Conservation (phyloP, 2,329 filamentous ascomycete species). For the Penicillium sp. region DNA sequence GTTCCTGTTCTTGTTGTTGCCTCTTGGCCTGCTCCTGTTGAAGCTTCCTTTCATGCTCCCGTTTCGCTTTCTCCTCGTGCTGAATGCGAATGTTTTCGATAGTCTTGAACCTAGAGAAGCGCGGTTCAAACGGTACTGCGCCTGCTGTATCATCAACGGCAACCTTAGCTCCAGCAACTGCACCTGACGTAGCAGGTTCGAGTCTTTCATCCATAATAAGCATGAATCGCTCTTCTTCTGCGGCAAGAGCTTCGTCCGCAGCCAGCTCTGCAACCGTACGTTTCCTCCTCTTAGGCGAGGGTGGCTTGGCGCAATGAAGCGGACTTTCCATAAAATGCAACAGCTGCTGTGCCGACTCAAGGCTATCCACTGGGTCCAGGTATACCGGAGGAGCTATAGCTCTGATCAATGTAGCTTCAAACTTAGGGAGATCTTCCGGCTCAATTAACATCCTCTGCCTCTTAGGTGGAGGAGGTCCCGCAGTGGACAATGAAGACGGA, state of each 20-base stretch:
- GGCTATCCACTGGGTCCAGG: constrained; percentile 68
- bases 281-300: constrained; percentile 84
- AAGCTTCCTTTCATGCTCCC: constrained; percentile 45
- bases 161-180: constrained; percentile 56
- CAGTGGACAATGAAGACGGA: constrained; percentile 55
- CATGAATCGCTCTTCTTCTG: constrained; percentile 88
- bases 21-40: constrained; percentile 49
- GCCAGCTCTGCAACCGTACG: constrained; percentile 91
- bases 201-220: constrained; percentile 83
- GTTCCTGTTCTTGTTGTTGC: constrained; percentile 46
- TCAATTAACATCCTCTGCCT: constrained; percentile 76
- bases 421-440: constrained; percentile 65
- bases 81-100: constrained; percentile 78
- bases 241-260: constrained; percentile 87
- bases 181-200: constrained; percentile 55
- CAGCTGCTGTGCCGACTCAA: constrained; percentile 66
- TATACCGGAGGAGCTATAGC: constrained; percentile 71
- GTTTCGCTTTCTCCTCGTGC: constrained; percentile 64
- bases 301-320: constrained; percentile 70
- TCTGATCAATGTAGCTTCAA: constrained; percentile 71
- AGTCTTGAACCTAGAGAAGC: constrained; percentile 88
- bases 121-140: constrained; percentile 71
- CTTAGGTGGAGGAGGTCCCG: constrained; percentile 55
- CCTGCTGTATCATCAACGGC: constrained; percentile 70
- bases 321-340: constrained; percentile 71